Conservation (phyloP, 257 asterid species). For the Fraxinus quadrangulata region DNA sequence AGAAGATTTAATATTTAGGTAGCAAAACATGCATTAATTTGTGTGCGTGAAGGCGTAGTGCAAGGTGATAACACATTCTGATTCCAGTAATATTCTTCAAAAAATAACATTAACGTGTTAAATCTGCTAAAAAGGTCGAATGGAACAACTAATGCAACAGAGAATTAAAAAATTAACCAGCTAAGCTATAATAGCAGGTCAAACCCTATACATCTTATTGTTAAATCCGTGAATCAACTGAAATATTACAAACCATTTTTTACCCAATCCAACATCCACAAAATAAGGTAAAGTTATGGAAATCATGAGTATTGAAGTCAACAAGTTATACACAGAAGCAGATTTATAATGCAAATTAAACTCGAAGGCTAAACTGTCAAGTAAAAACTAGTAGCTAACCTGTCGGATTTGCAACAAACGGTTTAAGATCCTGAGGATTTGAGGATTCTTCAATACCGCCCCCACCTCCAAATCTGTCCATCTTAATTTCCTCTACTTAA, state of each 20-base stretch:
- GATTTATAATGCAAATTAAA: slow-evolving; percentile 31
- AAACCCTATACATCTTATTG: neutral
- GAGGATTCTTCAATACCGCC: slow-evolving; percentile 43
- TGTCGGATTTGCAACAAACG: slow-evolving; percentile 57
- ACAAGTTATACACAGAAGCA: neutral
- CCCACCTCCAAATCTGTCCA: slow-evolving; percentile 74
- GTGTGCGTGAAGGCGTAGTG: neutral
- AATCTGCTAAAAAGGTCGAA: neutral
- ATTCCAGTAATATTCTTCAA: neutral
- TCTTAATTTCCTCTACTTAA: slow-evolving; percentile 35
- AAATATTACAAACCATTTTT: neutral
- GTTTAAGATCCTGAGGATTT: slow-evolving; percentile 53
- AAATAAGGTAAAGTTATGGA: neutral
- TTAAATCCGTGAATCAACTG: slow-evolving; percentile 9
- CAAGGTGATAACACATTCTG: neutral
- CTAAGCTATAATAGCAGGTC: neutral
- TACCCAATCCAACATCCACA: slow-evolving; percentile 4
- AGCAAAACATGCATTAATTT: neutral
- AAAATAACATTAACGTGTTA: neutral
- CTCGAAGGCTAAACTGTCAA: neutral
- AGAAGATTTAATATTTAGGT: neutral
- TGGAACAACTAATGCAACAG: neutral
- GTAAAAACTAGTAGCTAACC: slow-evolving; percentile 43
- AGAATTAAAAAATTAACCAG: neutral
- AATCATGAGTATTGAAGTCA: slow-evolving; percentile 8